Evolutionary conservation across 176 grass and related monocot genomes (phyloP).

Genomic region (Rhynchospora pubera): DNA sequence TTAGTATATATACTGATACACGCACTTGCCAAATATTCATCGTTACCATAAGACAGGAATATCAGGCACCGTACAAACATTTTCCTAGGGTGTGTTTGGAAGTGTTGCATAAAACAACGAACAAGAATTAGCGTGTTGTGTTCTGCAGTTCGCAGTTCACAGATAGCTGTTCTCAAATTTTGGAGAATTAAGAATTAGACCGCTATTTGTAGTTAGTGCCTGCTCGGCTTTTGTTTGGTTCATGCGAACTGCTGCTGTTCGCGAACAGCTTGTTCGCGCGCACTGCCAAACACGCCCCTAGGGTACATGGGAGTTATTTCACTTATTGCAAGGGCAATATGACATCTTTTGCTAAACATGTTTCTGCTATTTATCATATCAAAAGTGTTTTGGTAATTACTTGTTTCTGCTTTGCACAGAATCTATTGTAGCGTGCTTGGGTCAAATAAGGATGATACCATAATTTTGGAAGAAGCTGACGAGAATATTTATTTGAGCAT

Average conservation of each 20-base stretch:
- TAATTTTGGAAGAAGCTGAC: constrained; percentile 75
- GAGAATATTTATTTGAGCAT: constrained; percentile 81
- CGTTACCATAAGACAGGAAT: background rate
- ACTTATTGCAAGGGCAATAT: background rate
- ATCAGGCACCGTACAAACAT: background rate
- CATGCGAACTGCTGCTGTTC: too few relatives aligned
- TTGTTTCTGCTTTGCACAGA: constrained; percentile 35
- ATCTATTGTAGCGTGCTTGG: constrained; percentile 87
- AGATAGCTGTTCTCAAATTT: too few relatives aligned
- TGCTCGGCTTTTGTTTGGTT: too few relatives aligned
- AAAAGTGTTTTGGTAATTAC: constrained; percentile 5
- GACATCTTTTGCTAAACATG: background rate
- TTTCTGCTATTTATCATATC: background rate
- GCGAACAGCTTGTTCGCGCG: too few relatives aligned
- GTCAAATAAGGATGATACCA: constrained; percentile 60
- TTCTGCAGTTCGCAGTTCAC: too few relatives aligned
- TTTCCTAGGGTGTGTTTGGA: too few relatives aligned
- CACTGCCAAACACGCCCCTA: too few relatives aligned
- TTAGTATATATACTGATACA: constrained; percentile 32
- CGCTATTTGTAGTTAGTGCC: too few relatives aligned
- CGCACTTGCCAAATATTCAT: background rate
- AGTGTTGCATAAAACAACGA: too few relatives aligned
- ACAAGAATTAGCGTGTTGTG: too few relatives aligned
- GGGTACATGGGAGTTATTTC: background rate
- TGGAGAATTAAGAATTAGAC: too few relatives aligned